Conservation (phyloP, 495 filamentous ascomycete genomes). For the Xylaria intraflava region DNA sequence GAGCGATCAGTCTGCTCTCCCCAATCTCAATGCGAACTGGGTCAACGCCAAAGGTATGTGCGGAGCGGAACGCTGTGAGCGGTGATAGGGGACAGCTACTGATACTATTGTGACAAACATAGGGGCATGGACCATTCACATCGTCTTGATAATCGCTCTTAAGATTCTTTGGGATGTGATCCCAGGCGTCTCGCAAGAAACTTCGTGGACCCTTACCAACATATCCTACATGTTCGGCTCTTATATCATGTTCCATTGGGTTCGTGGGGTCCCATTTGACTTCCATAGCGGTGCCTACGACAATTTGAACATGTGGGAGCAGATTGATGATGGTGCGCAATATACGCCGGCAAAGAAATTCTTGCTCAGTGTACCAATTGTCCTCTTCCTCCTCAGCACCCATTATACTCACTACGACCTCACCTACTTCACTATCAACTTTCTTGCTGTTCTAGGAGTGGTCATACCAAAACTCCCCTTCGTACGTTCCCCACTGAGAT, state of each 20-base stretch:
- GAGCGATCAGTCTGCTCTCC: slow-evolving; percentile 88
- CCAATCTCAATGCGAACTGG: slow-evolving; percentile 97
- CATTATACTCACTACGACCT: slow-evolving; percentile 98
- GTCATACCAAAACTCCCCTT: slow-evolving; percentile 93
- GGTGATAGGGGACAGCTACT: not conserved
- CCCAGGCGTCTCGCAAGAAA: slow-evolving; percentile 90
- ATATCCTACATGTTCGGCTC: slow-evolving; percentile 98
- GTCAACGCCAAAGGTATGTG: slow-evolving; percentile 92
- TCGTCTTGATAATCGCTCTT: slow-evolving; percentile 78
- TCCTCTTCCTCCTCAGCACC: slow-evolving; percentile 91
- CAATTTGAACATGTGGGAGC: slow-evolving; percentile 99
- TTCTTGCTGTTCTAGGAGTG: slow-evolving; percentile 80
- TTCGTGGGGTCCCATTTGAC: slow-evolving; percentile 95
- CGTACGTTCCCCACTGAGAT: slow-evolving; percentile 51
- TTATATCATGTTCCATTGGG: slow-evolving; percentile 99
- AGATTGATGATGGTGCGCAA: slow-evolving; percentile 98
- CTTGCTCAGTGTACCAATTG: slow-evolving; percentile 84
- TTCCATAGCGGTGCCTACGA: slow-evolving; percentile 99
- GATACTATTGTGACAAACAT: not conserved
- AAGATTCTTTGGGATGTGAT: slow-evolving; percentile 97
- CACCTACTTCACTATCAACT: slow-evolving; percentile 94
- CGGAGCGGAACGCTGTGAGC: not conserved
- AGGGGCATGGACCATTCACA: slow-evolving; percentile 97
- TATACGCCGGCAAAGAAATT: slow-evolving; percentile 99
- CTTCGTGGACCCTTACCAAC: slow-evolving; percentile 97